Percentiles rank a stretch among this genome's conserved stretches.
Evolutionary conservation across 495 filamentous ascomycete genomes (phyloP).

Genomic region (Tuber microsphaerosporum): DNA sequence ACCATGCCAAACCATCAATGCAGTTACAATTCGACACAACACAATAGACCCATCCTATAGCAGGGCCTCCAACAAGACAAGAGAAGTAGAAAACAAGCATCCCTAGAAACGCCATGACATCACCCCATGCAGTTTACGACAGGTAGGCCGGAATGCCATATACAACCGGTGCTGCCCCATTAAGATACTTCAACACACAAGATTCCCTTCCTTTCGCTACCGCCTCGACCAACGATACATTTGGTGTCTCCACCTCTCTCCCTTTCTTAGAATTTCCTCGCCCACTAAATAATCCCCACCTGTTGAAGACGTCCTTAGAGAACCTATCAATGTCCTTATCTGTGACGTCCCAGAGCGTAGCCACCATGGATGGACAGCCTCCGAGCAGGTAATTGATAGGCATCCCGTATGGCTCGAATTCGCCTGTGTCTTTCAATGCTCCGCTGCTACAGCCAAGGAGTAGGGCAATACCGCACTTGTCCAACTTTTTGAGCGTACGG

Average conservation of each 20-base stretch:
- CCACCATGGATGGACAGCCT: conserved; percentile 73
- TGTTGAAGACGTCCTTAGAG: conserved; percentile 63
- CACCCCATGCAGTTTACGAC: conserved; percentile 11
- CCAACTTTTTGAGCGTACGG: conserved; percentile 66
- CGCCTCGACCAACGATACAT: conserved; percentile 60
- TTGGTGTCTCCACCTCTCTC: conserved; percentile 15
- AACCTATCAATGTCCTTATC: conserved; percentile 95
- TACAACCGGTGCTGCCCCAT: conserved; percentile 83
- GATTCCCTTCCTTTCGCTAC: conserved; percentile 62
- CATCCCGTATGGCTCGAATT: conserved; percentile 82
- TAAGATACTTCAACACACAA: conserved; percentile 82
- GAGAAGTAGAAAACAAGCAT: conserved; percentile 11
- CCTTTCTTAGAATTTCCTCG: conserved; percentile 37
- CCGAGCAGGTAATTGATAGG: conserved; percentile 86
- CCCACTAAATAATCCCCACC: conserved; percentile 67
- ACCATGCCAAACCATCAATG: not conserved
- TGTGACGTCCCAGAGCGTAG: conserved; percentile 94
- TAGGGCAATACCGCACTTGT: conserved; percentile 69
- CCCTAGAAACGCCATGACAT: conserved; percentile 14
- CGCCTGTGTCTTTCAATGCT: conserved; percentile 66
- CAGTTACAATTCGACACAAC: not conserved
- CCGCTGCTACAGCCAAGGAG: conserved; percentile 90
- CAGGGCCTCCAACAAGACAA: not conserved
- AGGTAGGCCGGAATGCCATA: conserved; percentile 86
- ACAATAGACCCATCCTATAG: not conserved